These are phyloP conservation scores for Spathaspora girioi DNA, from an alignment of 805 yeast species.

Conservation along the genomic window DNA sequence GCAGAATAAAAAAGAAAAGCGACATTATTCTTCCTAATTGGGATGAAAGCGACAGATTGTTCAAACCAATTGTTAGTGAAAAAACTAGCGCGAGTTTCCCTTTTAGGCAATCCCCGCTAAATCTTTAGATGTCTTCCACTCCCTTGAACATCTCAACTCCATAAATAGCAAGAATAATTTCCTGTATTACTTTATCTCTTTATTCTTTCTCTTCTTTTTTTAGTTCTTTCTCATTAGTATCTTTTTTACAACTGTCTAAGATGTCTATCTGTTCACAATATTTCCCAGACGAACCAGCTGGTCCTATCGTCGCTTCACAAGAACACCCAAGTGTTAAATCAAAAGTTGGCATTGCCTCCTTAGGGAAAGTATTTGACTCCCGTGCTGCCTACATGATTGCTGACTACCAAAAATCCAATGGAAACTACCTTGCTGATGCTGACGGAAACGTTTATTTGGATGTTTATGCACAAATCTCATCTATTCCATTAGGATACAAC, in stretches of 20 bases:
- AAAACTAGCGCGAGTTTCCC: background rate
- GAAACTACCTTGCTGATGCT: conserved; percentile 77
- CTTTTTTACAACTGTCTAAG: too few species aligned
- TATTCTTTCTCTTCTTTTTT: background rate
- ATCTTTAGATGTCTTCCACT: background rate
- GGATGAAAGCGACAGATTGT: background rate
- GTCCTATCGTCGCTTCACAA: conserved; percentile 56
- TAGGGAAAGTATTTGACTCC: conserved; percentile 64
- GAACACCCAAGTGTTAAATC: conserved; percentile 78
- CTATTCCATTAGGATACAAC: conserved; percentile 83
- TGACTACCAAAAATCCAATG: conserved; percentile 70
- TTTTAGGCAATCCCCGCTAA: conserved; percentile 3
- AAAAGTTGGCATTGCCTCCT: conserved; percentile 44
- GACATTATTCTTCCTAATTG: background rate
- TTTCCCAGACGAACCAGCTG: conserved; percentile 79
- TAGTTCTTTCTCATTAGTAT: background rate
- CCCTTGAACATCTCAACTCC: background rate
- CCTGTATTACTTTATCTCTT: background rate
- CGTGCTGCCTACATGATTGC: conserved; percentile 72
- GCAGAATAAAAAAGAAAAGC: background rate
- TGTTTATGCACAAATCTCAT: conserved; percentile 79
- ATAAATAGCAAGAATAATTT: background rate
- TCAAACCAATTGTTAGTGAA: background rate
- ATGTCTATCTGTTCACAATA: conserved; percentile 48
- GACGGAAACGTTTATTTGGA: conserved; percentile 77